Evolutionary conservation across 1,284 basidiomycete genomes (phyloP).

Genomic region (Boletellus deceptivus): DNA sequence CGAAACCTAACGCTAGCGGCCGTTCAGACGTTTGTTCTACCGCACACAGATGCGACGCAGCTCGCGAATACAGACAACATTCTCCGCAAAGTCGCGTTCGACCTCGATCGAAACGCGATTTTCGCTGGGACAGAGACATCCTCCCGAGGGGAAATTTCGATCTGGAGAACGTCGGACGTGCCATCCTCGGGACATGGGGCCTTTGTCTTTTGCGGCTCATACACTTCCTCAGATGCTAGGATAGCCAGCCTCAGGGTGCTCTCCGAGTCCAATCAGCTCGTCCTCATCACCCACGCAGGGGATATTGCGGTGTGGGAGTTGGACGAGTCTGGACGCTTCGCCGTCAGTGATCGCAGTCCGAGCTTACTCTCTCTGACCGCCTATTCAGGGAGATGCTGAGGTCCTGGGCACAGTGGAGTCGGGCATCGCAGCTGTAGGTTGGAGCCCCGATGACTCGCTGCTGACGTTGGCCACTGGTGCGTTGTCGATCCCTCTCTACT

Average conservation of each 20-base stretch:
- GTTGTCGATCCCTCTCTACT: constrained; percentile 11
- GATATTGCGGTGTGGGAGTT: constrained; percentile 72
- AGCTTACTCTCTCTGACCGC: constrained; percentile 1
- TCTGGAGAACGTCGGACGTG: constrained; percentile 49
- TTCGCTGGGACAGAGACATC: constrained; percentile 67
- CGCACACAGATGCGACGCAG: constrained; percentile 38
- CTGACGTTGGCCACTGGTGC: constrained; percentile 77
- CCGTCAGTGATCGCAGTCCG: constrained; percentile 33
- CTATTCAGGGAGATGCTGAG: constrained; percentile 43
- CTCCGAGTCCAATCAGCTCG: constrained; percentile 62
- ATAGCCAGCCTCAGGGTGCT: constrained; percentile 64
- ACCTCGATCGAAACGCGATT: constrained; percentile 64
- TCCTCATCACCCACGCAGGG: constrained; percentile 67
- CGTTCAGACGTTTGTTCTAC: constrained; percentile 16
- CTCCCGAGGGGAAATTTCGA: constrained; percentile 55
- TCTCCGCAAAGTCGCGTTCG: constrained; percentile 54
- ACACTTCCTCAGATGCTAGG: constrained; percentile 34
- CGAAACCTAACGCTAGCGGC: constrained; percentile 32
- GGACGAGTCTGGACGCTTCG: constrained; percentile 47
- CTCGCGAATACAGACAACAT: constrained; percentile 35
- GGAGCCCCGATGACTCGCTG: constrained; percentile 90
- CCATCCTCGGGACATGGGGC: constrained; percentile 9
- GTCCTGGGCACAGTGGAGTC: constrained; percentile 85
- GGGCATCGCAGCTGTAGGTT: constrained; percentile 80
- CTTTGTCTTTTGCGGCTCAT: constrained; percentile 32